phyloP scores from a whole-genome alignment of 2,329 filamentous ascomycete species.

The Emergomyces africanus region DNA sequence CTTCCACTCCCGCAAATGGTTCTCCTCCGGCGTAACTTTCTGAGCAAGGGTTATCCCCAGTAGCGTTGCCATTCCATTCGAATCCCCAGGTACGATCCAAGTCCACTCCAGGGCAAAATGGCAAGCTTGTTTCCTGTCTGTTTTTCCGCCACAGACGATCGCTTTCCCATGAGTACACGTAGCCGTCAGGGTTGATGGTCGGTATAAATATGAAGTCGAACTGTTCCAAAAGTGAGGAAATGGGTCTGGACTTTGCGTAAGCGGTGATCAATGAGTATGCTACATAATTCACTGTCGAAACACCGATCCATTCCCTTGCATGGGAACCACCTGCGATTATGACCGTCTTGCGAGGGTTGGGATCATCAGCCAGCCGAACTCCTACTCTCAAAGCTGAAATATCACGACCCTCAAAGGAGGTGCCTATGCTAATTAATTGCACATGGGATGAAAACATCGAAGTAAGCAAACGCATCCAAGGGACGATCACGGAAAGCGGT shows the following conservation, averaged over 20 bases:
- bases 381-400: constrained; percentile 74
- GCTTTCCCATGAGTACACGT: constrained; percentile 82
- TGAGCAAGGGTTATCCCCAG: constrained; percentile 69
- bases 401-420: constrained; percentile 74
- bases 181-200: constrained; percentile 84
- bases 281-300: constrained; percentile 78
- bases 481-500: constrained; percentile 67
- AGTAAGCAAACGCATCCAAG: constrained; percentile 81
- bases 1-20: constrained; percentile 74
- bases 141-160: constrained; percentile 96
- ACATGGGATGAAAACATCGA: constrained; percentile 83
- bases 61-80: constrained; percentile 60
- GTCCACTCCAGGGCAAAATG: constrained; percentile 78
- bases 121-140: constrained; percentile 65
- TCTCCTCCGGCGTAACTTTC: constrained; percentile 76
- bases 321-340: constrained; percentile 78
- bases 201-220: constrained; percentile 87
- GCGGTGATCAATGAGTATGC: constrained; percentile 78
- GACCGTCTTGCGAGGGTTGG: constrained; percentile 55
- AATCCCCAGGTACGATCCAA: constrained; percentile 79
- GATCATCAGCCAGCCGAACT: constrained; percentile 38
- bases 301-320: constrained; percentile 92
- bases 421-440: constrained; percentile 60
- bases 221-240: constrained; percentile 65
- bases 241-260: constrained; percentile 57